Percentiles rank a stretch among this genome's conserved stretches.
Conservation (phyloP, 2,329 filamentous ascomycete genomes). For the Epichloe gansuensis region DNA sequence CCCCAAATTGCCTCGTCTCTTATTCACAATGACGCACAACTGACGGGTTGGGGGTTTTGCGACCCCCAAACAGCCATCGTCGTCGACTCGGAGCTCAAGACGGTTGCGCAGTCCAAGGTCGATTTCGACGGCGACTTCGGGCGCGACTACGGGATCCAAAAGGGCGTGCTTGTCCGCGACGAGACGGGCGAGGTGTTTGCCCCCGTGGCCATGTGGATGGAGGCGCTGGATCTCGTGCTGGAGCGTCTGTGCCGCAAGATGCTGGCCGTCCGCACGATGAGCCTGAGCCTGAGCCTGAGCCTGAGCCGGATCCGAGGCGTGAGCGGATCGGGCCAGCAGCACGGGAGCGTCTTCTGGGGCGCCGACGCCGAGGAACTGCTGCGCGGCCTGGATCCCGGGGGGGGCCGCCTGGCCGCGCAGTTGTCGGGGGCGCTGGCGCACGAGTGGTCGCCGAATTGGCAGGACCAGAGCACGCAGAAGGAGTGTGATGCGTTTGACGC, state of each 20-base stretch:
- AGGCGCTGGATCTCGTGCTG: conserved; percentile 79
- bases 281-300: too few species aligned
- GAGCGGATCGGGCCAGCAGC: conserved; percentile 90
- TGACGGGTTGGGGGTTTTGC: not conserved
- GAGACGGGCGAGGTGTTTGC: conserved; percentile 81
- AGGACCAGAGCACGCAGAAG: conserved; percentile 85
- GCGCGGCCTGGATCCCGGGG: conserved; percentile 42
- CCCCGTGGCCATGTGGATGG: conserved; percentile 87
- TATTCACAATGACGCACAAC: not conserved
- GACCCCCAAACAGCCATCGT: conserved; percentile 57
- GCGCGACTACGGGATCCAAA: conserved; percentile 62
- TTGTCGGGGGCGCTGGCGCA: conserved; percentile 64
- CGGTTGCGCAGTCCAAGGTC: conserved; percentile 75
- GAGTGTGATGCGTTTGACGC: conserved; percentile 85
- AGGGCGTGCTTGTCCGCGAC: conserved; percentile 77
- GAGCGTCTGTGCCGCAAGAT: conserved; percentile 56
- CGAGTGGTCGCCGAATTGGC: conserved; percentile 90
- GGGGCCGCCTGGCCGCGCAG: conserved; percentile 56
- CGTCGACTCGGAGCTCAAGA: conserved; percentile 68
- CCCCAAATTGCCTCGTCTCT: conserved; percentile 32
- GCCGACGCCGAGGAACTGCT: conserved; percentile 53
- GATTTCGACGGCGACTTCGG: conserved; percentile 83
- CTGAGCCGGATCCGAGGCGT: conserved; percentile 63
- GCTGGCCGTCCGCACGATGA: conserved; percentile 34
- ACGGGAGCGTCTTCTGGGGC: conserved; percentile 93